phyloP scores from a whole-genome alignment of 345 rosid genomes.

The Eucalyptus tenuipes region DNA sequence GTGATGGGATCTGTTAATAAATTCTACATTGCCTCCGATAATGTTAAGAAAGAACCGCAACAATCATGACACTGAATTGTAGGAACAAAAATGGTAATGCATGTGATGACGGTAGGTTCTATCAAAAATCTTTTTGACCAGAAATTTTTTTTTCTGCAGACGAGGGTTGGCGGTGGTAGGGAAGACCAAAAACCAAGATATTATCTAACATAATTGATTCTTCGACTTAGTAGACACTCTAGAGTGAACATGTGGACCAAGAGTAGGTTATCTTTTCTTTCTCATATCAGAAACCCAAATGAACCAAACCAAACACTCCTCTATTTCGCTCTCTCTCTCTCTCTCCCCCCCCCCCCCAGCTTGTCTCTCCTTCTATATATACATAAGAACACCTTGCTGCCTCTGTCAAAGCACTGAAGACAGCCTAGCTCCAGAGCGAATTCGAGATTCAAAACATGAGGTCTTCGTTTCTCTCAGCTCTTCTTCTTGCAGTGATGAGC shows the following conservation, averaged over 20 bases:
- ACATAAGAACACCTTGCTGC: neutral
- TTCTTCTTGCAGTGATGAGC: slow-evolving; percentile 6
- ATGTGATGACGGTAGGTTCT: neutral
- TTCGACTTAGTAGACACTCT: slow-evolving; percentile 29
- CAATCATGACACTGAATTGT: neutral
- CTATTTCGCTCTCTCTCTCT: neutral
- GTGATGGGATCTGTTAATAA: neutral
- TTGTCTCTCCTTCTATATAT: neutral
- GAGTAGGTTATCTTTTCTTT: slow-evolving; percentile 6
- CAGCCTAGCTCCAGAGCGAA: neutral
- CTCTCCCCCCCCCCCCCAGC: neutral
- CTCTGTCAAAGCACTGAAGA: neutral
- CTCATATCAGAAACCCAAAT: slow-evolving; percentile 3
- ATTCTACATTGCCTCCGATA: neutral
- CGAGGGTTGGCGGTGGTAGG: neutral
- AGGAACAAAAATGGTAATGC: neutral
- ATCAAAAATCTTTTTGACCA: neutral
- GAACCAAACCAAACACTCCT: slow-evolving; percentile 3
- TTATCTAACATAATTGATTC: neutral
- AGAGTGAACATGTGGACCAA: slow-evolving; percentile 9
- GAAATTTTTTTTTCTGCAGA: neutral
- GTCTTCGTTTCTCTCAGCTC: neutral
- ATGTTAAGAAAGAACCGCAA: neutral
- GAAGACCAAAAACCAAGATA: neutral
- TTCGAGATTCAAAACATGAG: neutral